phyloP scores from a whole-genome alignment of 1,284 basidiomycete genomes.

The Cryptococcus amylolentus region DNA sequence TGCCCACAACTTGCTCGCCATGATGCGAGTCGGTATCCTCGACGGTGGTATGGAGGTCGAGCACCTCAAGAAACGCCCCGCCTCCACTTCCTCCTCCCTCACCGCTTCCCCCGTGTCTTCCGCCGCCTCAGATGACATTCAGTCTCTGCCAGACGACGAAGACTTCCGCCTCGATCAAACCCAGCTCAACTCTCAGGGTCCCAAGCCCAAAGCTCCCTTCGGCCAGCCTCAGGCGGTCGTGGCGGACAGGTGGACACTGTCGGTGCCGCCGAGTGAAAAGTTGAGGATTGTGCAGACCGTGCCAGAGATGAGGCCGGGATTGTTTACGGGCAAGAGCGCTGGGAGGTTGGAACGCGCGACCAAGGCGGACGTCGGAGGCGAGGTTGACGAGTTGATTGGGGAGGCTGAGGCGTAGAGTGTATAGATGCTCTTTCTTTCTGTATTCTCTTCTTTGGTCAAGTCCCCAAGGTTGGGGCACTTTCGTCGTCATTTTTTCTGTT shows the following conservation, averaged over 20 bases:
- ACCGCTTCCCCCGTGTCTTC: conserved; percentile 32
- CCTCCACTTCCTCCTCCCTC: conserved; percentile 29
- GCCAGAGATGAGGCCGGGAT: conserved; percentile 43
- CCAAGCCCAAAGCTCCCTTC: conserved; percentile 28
- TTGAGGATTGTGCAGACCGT: conserved; percentile 37
- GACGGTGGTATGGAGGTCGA: conserved; percentile 73
- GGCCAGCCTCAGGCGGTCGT: conserved; percentile 44
- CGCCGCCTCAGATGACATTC: conserved; percentile 37
- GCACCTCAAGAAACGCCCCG: conserved; percentile 39
- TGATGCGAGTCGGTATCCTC: conserved; percentile 85
- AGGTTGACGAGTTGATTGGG: conserved; percentile 30
- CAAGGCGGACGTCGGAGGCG: conserved; percentile 24
- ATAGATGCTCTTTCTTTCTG: conserved; percentile 1
- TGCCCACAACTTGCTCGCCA: conserved; percentile 72
- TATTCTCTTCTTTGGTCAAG: background rate
- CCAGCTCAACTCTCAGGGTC: conserved; percentile 38
- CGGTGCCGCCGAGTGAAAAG: conserved; percentile 48
- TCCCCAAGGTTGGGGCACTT: background rate
- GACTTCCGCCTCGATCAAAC: conserved; percentile 29
- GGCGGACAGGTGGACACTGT: conserved; percentile 41
- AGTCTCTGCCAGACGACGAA: conserved; percentile 27
- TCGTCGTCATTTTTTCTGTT: background rate
- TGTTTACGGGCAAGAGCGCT: conserved; percentile 16
- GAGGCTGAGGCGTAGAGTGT: conserved; percentile 10
- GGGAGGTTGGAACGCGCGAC: conserved; percentile 17